Percentiles rank a stretch among this genome's conserved stretches.
Evolutionary conservation across 2,329 filamentous ascomycete genomes (phyloP).

Genomic region (Neonectria faginata): DNA sequence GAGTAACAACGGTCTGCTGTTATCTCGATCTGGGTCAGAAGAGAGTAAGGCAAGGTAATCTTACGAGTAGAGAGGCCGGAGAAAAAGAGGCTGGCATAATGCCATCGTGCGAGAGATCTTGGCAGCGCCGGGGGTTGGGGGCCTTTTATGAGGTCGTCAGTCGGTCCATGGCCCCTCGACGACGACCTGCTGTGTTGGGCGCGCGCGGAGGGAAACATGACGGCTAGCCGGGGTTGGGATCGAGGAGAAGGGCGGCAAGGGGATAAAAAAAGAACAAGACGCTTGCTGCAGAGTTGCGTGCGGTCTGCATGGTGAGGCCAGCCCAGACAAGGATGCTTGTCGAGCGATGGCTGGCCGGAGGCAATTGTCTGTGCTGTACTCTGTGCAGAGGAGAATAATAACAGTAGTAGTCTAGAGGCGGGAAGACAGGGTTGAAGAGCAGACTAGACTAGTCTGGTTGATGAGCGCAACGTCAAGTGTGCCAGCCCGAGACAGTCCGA

Average conservation of each 20-base stretch:
- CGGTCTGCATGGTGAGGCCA: not conserved
- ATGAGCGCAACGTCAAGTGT: conserved; percentile 7
- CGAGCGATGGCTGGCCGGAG: not conserved
- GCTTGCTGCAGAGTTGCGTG: not conserved
- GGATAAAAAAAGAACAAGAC: conserved; percentile 10
- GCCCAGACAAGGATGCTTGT: not conserved
- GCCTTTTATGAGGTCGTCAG: not conserved
- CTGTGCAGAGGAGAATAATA: no score
- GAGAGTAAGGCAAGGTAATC: no score
- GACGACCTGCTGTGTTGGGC: not conserved
- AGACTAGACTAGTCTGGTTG: not conserved
- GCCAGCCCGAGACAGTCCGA: conserved; percentile 6
- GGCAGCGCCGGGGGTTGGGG: not conserved
- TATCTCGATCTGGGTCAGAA: not conserved
- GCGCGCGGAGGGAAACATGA: not conserved
- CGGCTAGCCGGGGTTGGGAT: not conserved
- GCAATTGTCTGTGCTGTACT: no score
- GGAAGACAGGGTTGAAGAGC: not conserved
- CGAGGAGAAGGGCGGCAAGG: not conserved
- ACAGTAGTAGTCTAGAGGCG: not conserved
- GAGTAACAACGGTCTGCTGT: no score
- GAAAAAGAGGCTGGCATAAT: not conserved
- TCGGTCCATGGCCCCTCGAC: not conserved
- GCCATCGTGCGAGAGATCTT: not conserved
- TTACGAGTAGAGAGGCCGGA: not conserved